Evolutionary conservation across 2,329 filamentous ascomycete species (phyloP).

Genomic region (Chaetomiaceae sp.): DNA sequence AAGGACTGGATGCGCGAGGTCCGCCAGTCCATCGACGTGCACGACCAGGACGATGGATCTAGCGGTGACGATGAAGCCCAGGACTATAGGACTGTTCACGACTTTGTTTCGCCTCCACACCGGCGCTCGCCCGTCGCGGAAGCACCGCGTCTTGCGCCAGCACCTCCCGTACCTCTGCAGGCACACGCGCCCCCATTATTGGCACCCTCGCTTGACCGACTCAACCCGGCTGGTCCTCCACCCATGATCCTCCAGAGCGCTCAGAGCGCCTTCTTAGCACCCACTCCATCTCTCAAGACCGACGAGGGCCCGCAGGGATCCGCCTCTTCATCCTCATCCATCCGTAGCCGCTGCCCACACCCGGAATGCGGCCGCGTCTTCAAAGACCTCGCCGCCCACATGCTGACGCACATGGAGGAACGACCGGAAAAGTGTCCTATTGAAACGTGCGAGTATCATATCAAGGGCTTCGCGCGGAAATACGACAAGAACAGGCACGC

Average conservation of each 20-base stretch:
- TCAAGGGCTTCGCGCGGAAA: constrained; percentile 91
- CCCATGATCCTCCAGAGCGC: constrained; percentile 23
- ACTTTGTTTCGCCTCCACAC: constrained; percentile 26
- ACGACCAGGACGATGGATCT: constrained; percentile 45
- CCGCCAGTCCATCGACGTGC: constrained; percentile 43
- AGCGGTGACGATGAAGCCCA: constrained; percentile 47
- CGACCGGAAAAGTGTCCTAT: constrained; percentile 96
- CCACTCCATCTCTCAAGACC: constrained; percentile 18
- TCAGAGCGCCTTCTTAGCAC: constrained; percentile 18
- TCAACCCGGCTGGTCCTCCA: constrained; percentile 15
- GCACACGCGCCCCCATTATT: constrained; percentile 22
- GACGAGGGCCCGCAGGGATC: constrained; percentile 17
- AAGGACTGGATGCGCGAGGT: constrained; percentile 60
- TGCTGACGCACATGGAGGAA: constrained; percentile 92
- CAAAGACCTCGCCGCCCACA: constrained; percentile 74
- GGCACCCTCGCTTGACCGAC: constrained; percentile 23
- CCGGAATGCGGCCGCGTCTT: constrained; percentile 56
- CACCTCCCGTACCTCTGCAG: constrained; percentile 23
- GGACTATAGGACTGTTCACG: constrained; percentile 31
- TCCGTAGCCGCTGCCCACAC: constrained; percentile 46
- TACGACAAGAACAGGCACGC: constrained; percentile 98
- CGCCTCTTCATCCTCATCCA: constrained; percentile 16
- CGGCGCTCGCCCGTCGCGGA: constrained; percentile 27
- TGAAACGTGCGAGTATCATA: constrained; percentile 85
- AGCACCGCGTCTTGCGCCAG: constrained; percentile 28